A percentile compares a stretch with the other conserved stretches of the same genome.
phyloP scores from a whole-genome alignment of 805 yeast species.

The Clavispora phyllophila region DNA sequence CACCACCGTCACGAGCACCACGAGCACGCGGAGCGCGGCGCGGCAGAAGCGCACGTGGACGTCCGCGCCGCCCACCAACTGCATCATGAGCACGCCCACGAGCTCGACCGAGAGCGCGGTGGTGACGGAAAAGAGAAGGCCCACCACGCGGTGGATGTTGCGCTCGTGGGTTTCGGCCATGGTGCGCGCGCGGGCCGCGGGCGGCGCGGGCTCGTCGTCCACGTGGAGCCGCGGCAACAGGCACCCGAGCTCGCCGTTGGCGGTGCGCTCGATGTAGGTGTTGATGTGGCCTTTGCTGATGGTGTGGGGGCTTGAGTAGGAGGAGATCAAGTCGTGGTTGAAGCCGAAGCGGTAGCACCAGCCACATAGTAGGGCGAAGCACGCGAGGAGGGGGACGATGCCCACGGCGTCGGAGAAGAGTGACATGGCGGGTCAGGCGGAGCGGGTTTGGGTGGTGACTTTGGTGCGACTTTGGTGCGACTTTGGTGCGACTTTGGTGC shows the following conservation, averaged over 20 bases:
- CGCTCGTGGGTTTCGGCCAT: constrained; percentile 1
- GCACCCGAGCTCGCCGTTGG: constrained; percentile 14
- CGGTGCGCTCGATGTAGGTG: constrained; percentile 11
- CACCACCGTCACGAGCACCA: constrained; percentile 35
- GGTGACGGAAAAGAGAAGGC: constrained; percentile 25
- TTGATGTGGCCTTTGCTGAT: constrained; percentile 23
- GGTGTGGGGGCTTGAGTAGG: constrained; percentile 16
- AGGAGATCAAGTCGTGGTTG: constrained; percentile 22
- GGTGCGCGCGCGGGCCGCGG: background rate
- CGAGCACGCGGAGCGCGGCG: constrained; percentile 33
- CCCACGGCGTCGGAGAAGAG: constrained; percentile 3
- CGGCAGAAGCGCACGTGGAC: constrained; percentile 30
- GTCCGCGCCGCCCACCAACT: constrained; percentile 21
- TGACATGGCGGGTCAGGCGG: no score
- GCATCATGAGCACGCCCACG: constrained; percentile 33
- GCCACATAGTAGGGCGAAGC: constrained; percentile 9
- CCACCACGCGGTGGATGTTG: constrained; percentile 14
- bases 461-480: no score
- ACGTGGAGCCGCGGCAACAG: constrained; percentile 16
- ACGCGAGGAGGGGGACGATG: constrained; percentile 12
- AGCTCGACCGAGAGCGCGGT: constrained; percentile 28
- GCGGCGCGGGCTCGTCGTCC: constrained; percentile 2
- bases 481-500: no score
- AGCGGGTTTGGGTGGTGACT: no score
- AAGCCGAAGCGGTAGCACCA: constrained; percentile 21